Base-by-base conservation (phyloP, 352 stramenopile species). In the Pythium utonaiense region DNA sequence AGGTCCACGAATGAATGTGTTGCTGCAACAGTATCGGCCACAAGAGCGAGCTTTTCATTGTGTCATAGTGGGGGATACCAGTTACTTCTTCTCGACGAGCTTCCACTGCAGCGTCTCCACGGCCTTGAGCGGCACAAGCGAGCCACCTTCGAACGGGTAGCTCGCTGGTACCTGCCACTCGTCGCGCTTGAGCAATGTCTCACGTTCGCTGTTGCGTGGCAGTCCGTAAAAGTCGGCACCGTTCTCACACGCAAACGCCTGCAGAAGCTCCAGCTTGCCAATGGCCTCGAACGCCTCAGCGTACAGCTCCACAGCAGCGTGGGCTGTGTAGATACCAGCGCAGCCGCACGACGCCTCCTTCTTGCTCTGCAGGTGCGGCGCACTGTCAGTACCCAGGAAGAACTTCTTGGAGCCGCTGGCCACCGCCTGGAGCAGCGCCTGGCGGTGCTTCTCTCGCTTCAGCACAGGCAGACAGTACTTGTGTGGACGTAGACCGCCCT, bases 391-490 rank as follows among this genome's bases (percentile, higher is more conserved):
- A 21, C 98, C 98, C 4, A 99, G 67, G 71, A 99, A 99, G 70
- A 99, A 99, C 78, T 99, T 99, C 53, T 77, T 74, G 58, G 65
- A 97, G 47, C 96, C 97, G 44, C 83, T 97, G 1, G 82, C 91
- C 9, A 97, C 84, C 1, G 95, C 96, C 17, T 88, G 57, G 1
- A 98, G 67, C 38, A 99, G 75, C 52, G 96, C 95, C 61, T 85
- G 76, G 41, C 95, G 86, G 75, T 97, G 91, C 71, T 83, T 75
- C 82, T 98, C 93, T 41, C 86, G 87, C 84, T 99, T 99, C 38
- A 99, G 83, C 63, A 99, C 97, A 1, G 97, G 97, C n/a, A 99
- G 75, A 64, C 97, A 99, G 82, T 99, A 99, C 76, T 98, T 98
- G 78, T 99, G 98, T n/a, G 98, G 98, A 59, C 88, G 89, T 40